Evolutionary conservation across 768 basidiomycete genomes (phyloP).

Genomic region (Clathrus columnatus): DNA sequence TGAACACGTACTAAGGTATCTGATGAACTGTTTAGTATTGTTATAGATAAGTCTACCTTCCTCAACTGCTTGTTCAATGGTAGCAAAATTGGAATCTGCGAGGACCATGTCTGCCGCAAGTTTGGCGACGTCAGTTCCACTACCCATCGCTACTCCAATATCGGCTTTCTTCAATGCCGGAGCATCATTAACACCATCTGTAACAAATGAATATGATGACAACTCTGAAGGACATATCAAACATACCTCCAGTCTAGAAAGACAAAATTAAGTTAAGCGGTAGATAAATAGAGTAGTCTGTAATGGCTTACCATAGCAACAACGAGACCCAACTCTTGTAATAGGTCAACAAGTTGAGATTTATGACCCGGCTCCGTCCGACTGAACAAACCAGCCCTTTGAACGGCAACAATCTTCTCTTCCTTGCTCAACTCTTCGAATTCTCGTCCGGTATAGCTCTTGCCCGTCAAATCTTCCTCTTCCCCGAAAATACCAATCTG

Average conservation of each 20-base stretch:
- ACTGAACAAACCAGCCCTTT: slow-evolving; percentile 82
- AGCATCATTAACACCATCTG: slow-evolving; percentile 97
- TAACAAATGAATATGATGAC: slow-evolving; percentile 48
- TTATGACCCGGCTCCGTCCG: slow-evolving; percentile 95
- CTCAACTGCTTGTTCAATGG: slow-evolving; percentile 93
- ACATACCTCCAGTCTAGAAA: slow-evolving; percentile 1
- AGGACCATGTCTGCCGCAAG: slow-evolving; percentile 97
- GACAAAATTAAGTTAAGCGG: slow-evolving; percentile 9
- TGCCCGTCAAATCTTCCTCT: slow-evolving; percentile 83
- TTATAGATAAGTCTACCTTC: slow-evolving; percentile 98
- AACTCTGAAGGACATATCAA: neutral
- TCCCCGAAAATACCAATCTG: slow-evolving; percentile 90
- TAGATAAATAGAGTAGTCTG: neutral
- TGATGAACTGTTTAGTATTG: slow-evolving; percentile 99
- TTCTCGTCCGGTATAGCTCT: slow-evolving; percentile 92
- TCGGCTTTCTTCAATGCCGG: slow-evolving; percentile 95
- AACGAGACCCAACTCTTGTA: slow-evolving; percentile 85
- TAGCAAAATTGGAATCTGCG: slow-evolving; percentile 94
- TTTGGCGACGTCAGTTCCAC: slow-evolving; percentile 97
- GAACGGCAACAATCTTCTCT: slow-evolving; percentile 81
- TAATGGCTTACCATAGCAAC: slow-evolving; percentile 78
- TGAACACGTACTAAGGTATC: slow-evolving; percentile 79
- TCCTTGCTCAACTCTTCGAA: slow-evolving; percentile 71
- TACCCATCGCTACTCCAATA: slow-evolving; percentile 98
- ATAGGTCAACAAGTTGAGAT: slow-evolving; percentile 85